Base-by-base conservation (phyloP, 352 stramenopile species). In the Phytophthora cryptogea region DNA sequence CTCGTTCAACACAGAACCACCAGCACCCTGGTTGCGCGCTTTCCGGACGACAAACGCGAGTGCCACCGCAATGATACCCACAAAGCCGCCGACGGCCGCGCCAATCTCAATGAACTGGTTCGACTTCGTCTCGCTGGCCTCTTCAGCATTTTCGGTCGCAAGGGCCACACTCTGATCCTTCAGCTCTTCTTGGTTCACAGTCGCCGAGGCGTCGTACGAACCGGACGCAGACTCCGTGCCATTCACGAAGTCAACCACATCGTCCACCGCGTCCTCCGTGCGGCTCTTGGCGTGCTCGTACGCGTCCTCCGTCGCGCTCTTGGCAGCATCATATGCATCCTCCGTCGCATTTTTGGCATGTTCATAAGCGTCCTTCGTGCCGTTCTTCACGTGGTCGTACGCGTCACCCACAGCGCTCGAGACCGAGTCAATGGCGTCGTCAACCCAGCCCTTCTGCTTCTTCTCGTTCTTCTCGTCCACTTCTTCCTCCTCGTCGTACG, bases 11-110 rank as follows among this genome's bases (percentile, higher is more conserved):
- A 70, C 60, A 13, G 69, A 79, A 20, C 48, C 47, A 20, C 26
- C 33, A 27, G 30, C 33, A 5, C 13, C 35, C 26, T 66, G 52
- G n/a, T 52, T 70, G 10, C 70, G 67, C n/a, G 56, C 39, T 31
- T 51, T 54, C 2, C 73, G 74, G 2, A 71, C 55, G 20, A 50
- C 60, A 37, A 80, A 58, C 16, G 63, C 66, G 41, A 76, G 59
- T 6, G 56, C 64, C 16, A 74, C 64, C 32, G 60, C 71, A 17
- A 72, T 26, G 5, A 72, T 36, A 45, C 67, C 71, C 11, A 75
- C 68, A 51, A 70, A 69, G 1, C 57, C 68, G 16, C 68, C 70
- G 1, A 66, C 41, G 23, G 33, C 55, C 14, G 45, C 56, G 20
- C 67, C 71, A 13, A 62, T 54, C 14, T 65, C 53, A 30, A 64